A percentile compares a stretch with the other conserved stretches of the same genome.
These are phyloP conservation scores for Nectriaceae sp. DNA, from an alignment of 2,329 filamentous ascomycete genomes.

Conservation along the genomic window DNA sequence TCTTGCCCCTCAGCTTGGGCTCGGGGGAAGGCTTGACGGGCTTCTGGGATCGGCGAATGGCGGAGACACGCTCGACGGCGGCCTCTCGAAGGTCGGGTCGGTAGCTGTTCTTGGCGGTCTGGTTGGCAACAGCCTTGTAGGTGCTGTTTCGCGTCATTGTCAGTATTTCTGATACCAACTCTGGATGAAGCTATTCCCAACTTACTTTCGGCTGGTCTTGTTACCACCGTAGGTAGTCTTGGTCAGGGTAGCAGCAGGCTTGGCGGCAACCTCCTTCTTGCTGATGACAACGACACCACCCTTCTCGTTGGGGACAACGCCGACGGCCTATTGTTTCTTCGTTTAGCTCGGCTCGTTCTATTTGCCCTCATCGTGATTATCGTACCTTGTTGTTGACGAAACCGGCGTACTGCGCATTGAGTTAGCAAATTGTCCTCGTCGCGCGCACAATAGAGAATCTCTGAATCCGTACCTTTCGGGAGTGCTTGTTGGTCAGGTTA, in stretches of 20 bases:
- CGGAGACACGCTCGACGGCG: slow-evolving; percentile 85
- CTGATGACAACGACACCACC: slow-evolving; percentile 77
- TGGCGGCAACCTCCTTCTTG: slow-evolving; percentile 73
- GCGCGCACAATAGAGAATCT: not conserved
- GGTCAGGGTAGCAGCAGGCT: slow-evolving; percentile 69
- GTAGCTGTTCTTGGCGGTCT: slow-evolving; percentile 83
- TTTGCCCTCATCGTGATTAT: slow-evolving; percentile 16
- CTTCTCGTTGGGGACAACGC: slow-evolving; percentile 74
- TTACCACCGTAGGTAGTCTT: slow-evolving; percentile 69
- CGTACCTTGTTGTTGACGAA: slow-evolving; percentile 91
- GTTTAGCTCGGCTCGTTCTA: slow-evolving; percentile 22
- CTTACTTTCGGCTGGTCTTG: slow-evolving; percentile 73
- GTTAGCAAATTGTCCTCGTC: slow-evolving; percentile 36
- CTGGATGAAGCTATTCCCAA: slow-evolving; percentile 9
- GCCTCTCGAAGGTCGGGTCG: slow-evolving; percentile 73
- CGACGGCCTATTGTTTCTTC: slow-evolving; percentile 67
- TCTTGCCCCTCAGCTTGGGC: slow-evolving; percentile 75
- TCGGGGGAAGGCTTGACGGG: slow-evolving; percentile 74
- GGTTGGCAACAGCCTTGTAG: slow-evolving; percentile 85
- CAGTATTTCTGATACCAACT: not conserved
- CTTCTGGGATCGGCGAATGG: slow-evolving; percentile 78
- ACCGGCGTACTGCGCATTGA: slow-evolving; percentile 72
- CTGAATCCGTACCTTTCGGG: slow-evolving; percentile 70
- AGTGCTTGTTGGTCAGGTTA: slow-evolving; percentile 90
- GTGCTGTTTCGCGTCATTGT: slow-evolving; percentile 56